Evolutionary conservation across 2,329 filamentous ascomycete species (phyloP).

Genomic region (Trichoderma polysporum): DNA sequence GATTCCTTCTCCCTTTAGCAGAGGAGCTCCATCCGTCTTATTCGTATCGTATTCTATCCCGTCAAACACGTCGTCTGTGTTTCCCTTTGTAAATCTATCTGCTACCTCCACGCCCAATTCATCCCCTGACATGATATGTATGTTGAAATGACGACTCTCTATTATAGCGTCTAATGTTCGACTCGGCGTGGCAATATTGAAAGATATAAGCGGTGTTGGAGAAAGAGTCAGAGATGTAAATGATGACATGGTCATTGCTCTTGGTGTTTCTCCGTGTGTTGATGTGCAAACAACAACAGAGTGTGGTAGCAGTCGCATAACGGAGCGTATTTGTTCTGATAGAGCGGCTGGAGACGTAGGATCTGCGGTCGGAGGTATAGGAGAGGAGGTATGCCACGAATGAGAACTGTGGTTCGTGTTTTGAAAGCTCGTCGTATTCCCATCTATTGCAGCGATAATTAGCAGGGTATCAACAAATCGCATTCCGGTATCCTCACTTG

Average conservation of each 20-base stretch:
- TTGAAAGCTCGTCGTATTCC: neutral
- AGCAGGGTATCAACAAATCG: neutral
- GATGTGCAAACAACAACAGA: conserved; percentile 58
- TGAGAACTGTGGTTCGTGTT: neutral
- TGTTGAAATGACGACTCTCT: conserved; percentile 48
- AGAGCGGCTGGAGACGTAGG: conserved; percentile 36
- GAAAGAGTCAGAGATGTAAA: conserved; percentile 55
- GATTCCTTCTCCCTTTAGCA: conserved; percentile 53
- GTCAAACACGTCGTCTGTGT: conserved; percentile 42
- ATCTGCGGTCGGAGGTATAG: conserved; percentile 37
- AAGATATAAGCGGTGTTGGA: conserved; percentile 54
- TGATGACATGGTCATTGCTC: conserved; percentile 61
- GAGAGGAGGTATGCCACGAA: conserved; percentile 32
- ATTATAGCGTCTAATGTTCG: conserved; percentile 54
- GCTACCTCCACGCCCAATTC: conserved; percentile 50
- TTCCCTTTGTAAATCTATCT: conserved; percentile 52
- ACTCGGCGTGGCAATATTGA: conserved; percentile 58
- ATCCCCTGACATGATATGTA: conserved; percentile 54
- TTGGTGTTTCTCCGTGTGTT: conserved; percentile 36
- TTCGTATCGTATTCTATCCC: conserved; percentile 32
- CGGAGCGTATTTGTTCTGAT: conserved; percentile 49
- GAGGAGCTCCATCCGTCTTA: conserved; percentile 35
- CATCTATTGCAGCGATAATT: neutral
- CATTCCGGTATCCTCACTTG: neutral
- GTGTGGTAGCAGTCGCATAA: conserved; percentile 55